These are phyloP conservation scores for Zygosaccharomyces siamensis DNA, from an alignment of 805 yeast genomes.

Conservation along the genomic window DNA sequence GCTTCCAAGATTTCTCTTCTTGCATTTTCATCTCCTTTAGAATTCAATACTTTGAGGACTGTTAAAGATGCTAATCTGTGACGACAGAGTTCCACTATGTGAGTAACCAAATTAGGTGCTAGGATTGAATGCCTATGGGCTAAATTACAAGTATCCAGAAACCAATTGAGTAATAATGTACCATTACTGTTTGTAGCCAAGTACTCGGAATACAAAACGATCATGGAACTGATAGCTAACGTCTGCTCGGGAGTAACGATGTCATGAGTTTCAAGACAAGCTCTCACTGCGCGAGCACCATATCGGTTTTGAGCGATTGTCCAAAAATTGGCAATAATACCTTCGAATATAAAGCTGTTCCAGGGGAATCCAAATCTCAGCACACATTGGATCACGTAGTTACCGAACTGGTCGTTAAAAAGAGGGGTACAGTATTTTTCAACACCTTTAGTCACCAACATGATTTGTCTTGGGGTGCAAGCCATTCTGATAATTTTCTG, in stretches of 20 bases:
- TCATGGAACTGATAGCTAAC: slow-evolving; percentile 66
- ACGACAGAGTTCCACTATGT: slow-evolving; percentile 59
- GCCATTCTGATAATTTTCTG: slow-evolving; percentile 87
- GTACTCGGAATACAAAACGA: slow-evolving; percentile 71
- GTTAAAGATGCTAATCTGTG: slow-evolving; percentile 85
- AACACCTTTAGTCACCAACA: slow-evolving; percentile 62
- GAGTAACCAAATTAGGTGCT: slow-evolving; percentile 56
- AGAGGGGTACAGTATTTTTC: slow-evolving; percentile 78
- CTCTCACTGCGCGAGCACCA: slow-evolving; percentile 92
- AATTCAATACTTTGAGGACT: slow-evolving; percentile 69
- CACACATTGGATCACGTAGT: slow-evolving; percentile 93
- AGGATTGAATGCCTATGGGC: slow-evolving; percentile 63
- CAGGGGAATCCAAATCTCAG: slow-evolving; percentile 84
- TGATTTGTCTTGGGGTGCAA: slow-evolving; percentile 55
- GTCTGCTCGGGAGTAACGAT: slow-evolving; percentile 60
- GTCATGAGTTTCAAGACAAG: slow-evolving; percentile 78
- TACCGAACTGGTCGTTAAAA: slow-evolving; percentile 94
- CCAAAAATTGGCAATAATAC: slow-evolving; percentile 70
- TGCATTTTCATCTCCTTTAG: slow-evolving; percentile 59
- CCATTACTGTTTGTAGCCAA: slow-evolving; percentile 84
- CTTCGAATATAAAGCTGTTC: slow-evolving; percentile 84
- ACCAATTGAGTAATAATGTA: slow-evolving; percentile 87
- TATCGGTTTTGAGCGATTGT: slow-evolving; percentile 82
- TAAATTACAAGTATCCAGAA: slow-evolving; percentile 73
- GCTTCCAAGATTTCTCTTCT: slow-evolving; percentile 57